phyloP scores from a whole-genome alignment of 305 asterid species.

The Fraxinus angustifolia region DNA sequence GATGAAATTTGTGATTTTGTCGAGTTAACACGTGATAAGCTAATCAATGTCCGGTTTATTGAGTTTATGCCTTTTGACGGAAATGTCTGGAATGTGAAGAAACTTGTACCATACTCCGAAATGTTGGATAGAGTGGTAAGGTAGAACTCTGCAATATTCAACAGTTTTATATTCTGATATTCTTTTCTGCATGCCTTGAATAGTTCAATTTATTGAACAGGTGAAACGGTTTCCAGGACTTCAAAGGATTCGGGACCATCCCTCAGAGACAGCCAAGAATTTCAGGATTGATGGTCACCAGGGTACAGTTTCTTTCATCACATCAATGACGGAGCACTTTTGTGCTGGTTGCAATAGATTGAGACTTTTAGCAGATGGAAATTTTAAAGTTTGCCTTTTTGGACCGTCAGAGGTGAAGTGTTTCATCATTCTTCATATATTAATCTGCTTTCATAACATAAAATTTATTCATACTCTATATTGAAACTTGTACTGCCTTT shows the following conservation, averaged over 20 bases:
- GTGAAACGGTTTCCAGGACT: constrained; percentile 64
- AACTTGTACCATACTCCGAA: constrained; percentile 87
- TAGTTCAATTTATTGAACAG: constrained; percentile 49
- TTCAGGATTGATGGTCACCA: constrained; percentile 74
- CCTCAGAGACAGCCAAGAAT: constrained; percentile 92
- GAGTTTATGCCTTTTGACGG: constrained; percentile 99
- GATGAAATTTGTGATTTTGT: constrained; percentile 89
- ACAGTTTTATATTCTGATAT: constrained; percentile 14
- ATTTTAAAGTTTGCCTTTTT: constrained; percentile 94
- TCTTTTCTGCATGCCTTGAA: constrained; percentile 29
- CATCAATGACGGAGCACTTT: constrained; percentile 57
- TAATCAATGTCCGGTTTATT: constrained; percentile 85
- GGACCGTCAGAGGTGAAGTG: constrained; percentile 87
- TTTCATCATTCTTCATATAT: constrained; percentile 5
- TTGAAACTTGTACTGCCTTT: not conserved
- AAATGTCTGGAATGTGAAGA: constrained; percentile 96
- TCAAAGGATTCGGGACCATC: constrained; percentile 72
- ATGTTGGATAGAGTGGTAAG: constrained; percentile 94
- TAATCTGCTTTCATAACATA: not conserved
- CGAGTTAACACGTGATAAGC: constrained; percentile 84
- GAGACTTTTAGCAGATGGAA: constrained; percentile 89
- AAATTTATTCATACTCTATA: not conserved
- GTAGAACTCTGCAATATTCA: constrained; percentile 39
- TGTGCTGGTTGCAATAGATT: constrained; percentile 94
- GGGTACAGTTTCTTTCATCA: constrained; percentile 79